These are phyloP conservation scores for Ceratocystis diversiconidia DNA, from an alignment of 2,329 filamentous ascomycete species.

Conservation along the genomic window DNA sequence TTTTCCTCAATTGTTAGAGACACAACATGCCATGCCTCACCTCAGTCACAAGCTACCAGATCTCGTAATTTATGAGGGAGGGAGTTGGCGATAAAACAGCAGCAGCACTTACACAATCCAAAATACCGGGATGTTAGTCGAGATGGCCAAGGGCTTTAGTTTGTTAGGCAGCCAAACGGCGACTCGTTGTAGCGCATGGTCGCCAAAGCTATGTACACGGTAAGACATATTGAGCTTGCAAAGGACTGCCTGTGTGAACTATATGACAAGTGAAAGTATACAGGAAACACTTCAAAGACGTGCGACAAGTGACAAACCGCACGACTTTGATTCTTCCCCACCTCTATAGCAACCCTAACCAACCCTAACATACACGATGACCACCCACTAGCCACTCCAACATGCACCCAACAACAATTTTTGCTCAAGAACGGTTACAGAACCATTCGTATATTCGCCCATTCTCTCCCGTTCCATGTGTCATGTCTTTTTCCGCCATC, in stretches of 20 bases:
- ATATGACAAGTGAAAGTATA: not conserved
- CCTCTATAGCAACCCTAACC: too few species aligned
- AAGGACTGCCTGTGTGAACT: not conserved
- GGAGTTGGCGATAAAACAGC: not conserved
- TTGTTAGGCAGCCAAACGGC: slow-evolving; percentile 5
- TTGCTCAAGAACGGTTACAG: too few species aligned
- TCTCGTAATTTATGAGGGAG: too few species aligned
- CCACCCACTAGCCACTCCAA: too few species aligned
- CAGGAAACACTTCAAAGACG: not conserved
- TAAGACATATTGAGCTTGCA: not conserved
- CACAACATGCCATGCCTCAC: not conserved
- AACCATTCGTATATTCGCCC: too few species aligned
- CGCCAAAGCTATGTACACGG: not conserved
- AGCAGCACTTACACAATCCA: not conserved
- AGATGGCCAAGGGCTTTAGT: not conserved
- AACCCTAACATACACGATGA: too few species aligned
- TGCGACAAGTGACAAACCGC: too few species aligned
- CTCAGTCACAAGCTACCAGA: too few species aligned
- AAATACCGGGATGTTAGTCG: slow-evolving; percentile 2
- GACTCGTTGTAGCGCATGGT: slow-evolving; percentile 9
- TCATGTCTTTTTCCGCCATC: too few species aligned
- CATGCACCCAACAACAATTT: too few species aligned
- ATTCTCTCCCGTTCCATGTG: too few species aligned
- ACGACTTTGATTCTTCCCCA: too few species aligned
- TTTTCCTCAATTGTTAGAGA: not conserved